Evolutionary conservation across 768 basidiomycete genomes (phyloP).

Genomic region (Hygrocybe coccinea): DNA sequence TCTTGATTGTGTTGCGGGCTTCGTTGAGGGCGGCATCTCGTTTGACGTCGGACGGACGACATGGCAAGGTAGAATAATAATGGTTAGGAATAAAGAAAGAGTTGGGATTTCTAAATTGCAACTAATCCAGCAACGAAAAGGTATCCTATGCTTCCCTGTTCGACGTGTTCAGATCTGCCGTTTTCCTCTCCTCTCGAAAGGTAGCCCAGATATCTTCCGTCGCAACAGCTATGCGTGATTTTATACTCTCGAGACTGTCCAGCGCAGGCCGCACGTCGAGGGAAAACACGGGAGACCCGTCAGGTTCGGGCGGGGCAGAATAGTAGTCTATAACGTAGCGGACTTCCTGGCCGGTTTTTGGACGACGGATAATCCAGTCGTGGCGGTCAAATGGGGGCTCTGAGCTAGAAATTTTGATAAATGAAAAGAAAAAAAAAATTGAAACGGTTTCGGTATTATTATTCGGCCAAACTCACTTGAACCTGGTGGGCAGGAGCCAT

Average conservation of each 20-base stretch:
- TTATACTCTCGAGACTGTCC: conserved; percentile 74
- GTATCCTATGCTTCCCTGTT: not conserved
- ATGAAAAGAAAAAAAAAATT: not conserved
- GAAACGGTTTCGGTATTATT: not conserved
- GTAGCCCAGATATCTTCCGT: conserved; percentile 63
- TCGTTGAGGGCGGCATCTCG: conserved; percentile 21
- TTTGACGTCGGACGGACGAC: not conserved
- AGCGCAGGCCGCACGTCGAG: conserved; percentile 94
- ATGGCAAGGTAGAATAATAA: conserved; percentile 1
- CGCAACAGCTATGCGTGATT: conserved; percentile 64
- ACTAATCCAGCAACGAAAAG: not conserved
- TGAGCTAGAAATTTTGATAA: conserved; percentile 43
- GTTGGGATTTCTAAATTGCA: not conserved
- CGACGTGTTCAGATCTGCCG: not conserved
- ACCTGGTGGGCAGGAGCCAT: conserved; percentile 81
- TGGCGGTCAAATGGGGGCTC: conserved; percentile 97
- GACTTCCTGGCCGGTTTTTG: conserved; percentile 72
- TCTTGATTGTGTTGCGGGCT: conserved; percentile 33
- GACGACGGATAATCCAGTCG: conserved; percentile 91
- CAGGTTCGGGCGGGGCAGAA: conserved; percentile 80
- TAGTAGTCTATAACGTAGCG: conserved; percentile 99
- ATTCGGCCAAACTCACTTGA: conserved; percentile 67
- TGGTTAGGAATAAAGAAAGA: not conserved
- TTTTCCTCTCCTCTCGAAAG: conserved; percentile 29
- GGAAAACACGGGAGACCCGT: conserved; percentile 92